Evolutionary conservation across 768 basidiomycete genomes (phyloP), one percentile per base, ranked within the genome.

Genomic region (Serendipita sp.): DNA sequence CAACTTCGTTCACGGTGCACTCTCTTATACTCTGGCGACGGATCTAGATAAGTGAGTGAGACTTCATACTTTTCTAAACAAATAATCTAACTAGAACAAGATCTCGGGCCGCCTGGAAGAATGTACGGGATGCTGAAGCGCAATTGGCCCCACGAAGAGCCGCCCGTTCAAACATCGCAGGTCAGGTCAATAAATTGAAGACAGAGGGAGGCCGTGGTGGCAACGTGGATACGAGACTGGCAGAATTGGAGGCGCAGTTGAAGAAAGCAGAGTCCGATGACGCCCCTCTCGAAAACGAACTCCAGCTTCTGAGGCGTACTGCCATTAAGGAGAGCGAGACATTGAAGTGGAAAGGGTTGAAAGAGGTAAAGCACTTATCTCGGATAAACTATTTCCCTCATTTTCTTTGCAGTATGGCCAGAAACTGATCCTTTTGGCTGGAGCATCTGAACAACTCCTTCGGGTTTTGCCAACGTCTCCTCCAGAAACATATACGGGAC

Each of bases 261-360:
- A 77, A 75, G 67, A 83, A 82, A 69, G 80, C 81, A 1, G 83
- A 87, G 72, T 71, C 71, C 18, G 84, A 85, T 10, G 86, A 89
- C 66, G 78, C 80, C 64, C 74, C 76, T 0, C 73, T 77, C n/a
- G 90, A 92, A 75, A 82, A 77, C 64, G 86, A 91, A 66, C 73
- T 88, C 1, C 81, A 83, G 63, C 71, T 89, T 43, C 66, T 91
- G 71, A 86, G 88, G 75, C 79, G 90, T 50, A 89, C 87, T 71
- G 87, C 83, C 0, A 69, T 90, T 62, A 76, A 78, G 62, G 88
- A 91, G 69, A 88, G 86, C 71, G 90, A 91, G 70, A 75, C 77
- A 52, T 71, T 77, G 45, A 91, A 88, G 68, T 92, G 91, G 88
- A 82, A 85, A 46, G 90, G 90, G 10, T 73, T 91, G 62, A 79